These are phyloP conservation scores for Alternaria triticimaculans DNA, from an alignment of 2,329 filamentous ascomycete species.

Conservation along the genomic window DNA sequence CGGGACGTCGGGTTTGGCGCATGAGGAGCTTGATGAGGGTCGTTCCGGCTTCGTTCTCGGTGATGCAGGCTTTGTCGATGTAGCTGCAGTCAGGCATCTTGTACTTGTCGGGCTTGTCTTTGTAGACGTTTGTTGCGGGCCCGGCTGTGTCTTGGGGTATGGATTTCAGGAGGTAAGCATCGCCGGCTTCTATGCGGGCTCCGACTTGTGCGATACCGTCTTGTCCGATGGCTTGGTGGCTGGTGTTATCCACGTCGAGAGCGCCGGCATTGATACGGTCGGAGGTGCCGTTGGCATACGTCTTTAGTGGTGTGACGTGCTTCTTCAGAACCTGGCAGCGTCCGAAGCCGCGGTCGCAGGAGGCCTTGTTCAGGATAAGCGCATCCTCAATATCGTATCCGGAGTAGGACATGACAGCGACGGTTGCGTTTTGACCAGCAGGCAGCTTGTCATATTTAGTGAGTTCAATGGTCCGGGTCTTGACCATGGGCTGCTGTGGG, in stretches of 20 bases:
- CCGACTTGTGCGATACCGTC: slow-evolving; percentile 92
- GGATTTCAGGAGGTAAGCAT: slow-evolving; percentile 91
- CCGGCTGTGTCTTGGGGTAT: slow-evolving; percentile 80
- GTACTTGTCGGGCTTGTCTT: slow-evolving; percentile 75
- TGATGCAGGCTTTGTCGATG: slow-evolving; percentile 96
- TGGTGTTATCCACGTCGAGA: slow-evolving; percentile 57
- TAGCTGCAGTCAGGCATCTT: slow-evolving; percentile 84
- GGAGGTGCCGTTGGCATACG: slow-evolving; percentile 80
- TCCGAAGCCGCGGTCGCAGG: slow-evolving; percentile 91
- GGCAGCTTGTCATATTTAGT: slow-evolving; percentile 97
- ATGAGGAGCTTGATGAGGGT: slow-evolving; percentile 93
- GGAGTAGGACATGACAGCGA: slow-evolving; percentile 99
- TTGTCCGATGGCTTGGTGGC: slow-evolving; percentile 75
- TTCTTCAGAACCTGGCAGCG: slow-evolving; percentile 99
- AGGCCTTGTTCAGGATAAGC: slow-evolving; percentile 94
- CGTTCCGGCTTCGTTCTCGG: slow-evolving; percentile 82
- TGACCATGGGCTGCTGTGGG: slow-evolving; percentile 96
- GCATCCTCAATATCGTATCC: slow-evolving; percentile 99
- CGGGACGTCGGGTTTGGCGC: slow-evolving; percentile 91
- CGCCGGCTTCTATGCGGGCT: slow-evolving; percentile 75
- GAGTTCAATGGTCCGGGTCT: slow-evolving; percentile 94
- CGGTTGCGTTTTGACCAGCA: slow-evolving; percentile 94
- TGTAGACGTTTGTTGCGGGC: slow-evolving; percentile 69
- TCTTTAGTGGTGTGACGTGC: slow-evolving; percentile 83
- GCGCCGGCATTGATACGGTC: slow-evolving; percentile 59